Conservation (phyloP, 805 yeast species). For the Candida broadrunensis region DNA sequence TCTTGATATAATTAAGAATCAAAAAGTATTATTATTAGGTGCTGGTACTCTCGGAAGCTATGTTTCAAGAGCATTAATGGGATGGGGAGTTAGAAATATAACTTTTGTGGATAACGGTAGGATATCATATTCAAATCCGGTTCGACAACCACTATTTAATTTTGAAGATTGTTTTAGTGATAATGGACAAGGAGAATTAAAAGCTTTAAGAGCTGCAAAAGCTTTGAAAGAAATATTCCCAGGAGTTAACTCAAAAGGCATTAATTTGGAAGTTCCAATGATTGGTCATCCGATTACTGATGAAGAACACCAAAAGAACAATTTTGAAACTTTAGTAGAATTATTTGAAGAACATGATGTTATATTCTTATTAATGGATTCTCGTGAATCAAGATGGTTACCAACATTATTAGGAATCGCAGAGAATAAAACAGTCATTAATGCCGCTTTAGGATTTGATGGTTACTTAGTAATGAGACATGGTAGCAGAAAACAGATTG, state of each 20-base stretch:
- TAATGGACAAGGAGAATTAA: slow-evolving; percentile 57
- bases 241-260: slow-evolving; percentile 62
- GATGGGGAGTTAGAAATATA: slow-evolving; percentile 90
- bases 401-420: slow-evolving; percentile 82
- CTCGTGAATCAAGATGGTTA: slow-evolving; percentile 96
- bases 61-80: slow-evolving; percentile 79
- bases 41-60: slow-evolving; percentile 96
- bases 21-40: slow-evolving; percentile 78
- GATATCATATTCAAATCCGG: slow-evolving; percentile 92
- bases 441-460: slow-evolving; percentile 95
- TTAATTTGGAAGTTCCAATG: slow-evolving; percentile 83
- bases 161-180: slow-evolving; percentile 79
- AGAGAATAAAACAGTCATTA: slow-evolving; percentile 69
- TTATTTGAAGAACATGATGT: slow-evolving; percentile 71
- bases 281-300: slow-evolving; percentile 82
- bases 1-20: slow-evolving; percentile 56
- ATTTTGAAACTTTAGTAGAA: slow-evolving; percentile 49
- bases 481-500: slow-evolving; percentile 45
- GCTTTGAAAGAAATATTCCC: slow-evolving; percentile 77
- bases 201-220: slow-evolving; percentile 76
- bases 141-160: slow-evolving; percentile 82
- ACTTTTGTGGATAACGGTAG: slow-evolving; percentile 88
- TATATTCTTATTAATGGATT: slow-evolving; percentile 82
- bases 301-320: slow-evolving; percentile 45
- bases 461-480: slow-evolving; percentile 93